Conservation (phyloP, 2,329 filamentous ascomycete species). For the Fusarium sp. region DNA sequence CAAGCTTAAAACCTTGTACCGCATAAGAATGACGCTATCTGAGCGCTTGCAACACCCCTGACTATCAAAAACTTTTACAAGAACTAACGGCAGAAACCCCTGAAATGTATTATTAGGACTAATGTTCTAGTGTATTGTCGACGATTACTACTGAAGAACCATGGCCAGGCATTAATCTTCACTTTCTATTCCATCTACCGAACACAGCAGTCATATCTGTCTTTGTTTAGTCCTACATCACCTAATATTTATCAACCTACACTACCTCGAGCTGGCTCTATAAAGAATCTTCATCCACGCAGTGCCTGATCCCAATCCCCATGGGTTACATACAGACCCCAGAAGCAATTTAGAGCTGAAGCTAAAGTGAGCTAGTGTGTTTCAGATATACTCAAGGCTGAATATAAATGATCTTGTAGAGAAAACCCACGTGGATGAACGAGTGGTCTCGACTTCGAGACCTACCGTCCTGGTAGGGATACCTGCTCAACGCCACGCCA, state of each 20-base stretch:
- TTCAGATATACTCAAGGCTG: background rate
- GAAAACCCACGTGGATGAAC: slow-evolving; percentile 7
- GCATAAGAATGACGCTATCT: too few species aligned
- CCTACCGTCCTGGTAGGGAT: background rate
- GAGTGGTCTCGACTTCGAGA: background rate
- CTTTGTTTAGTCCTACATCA: too few species aligned
- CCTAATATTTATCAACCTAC: too few species aligned
- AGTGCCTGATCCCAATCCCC: background rate
- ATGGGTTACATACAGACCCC: background rate
- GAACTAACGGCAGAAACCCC: too few species aligned
- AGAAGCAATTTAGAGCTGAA: fast-evolving
- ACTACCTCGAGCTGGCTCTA: background rate
- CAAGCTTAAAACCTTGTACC: background rate
- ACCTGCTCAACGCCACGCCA: too few species aligned
- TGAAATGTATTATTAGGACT: too few species aligned
- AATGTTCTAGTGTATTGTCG: too few species aligned
- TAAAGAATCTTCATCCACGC: background rate
- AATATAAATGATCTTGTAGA: background rate
- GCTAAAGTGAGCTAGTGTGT: background rate
- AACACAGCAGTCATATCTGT: background rate
- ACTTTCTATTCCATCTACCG: background rate
- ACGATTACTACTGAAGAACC: too few species aligned
- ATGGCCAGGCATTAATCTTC: too few species aligned
- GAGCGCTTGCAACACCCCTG: too few species aligned
- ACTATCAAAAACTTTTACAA: too few species aligned